These are phyloP conservation scores for Chaetomium fimeti DNA, from an alignment of 495 filamentous ascomycete species.

Conservation along the genomic window DNA sequence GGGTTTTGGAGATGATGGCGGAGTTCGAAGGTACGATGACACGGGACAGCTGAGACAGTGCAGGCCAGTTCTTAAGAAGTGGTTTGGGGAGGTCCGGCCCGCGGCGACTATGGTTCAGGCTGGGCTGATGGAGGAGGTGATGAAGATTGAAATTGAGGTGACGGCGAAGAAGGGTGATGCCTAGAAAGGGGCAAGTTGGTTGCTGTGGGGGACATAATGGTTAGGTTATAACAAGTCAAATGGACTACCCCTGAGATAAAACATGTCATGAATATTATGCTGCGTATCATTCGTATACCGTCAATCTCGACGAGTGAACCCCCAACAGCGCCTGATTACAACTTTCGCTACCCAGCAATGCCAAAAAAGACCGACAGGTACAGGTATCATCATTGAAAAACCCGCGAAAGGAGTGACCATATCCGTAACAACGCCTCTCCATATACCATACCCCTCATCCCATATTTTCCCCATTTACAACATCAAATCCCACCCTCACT, in stretches of 20 bases:
- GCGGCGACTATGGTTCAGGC: conserved; percentile 46
- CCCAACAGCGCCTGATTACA: conserved; percentile 4
- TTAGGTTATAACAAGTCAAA: not conserved
- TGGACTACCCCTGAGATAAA: not conserved
- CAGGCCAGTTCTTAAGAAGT: conserved; percentile 39
- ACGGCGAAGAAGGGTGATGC: conserved; percentile 32
- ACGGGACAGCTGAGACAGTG: not conserved
- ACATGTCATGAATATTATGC: not conserved
- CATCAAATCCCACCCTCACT: not conserved
- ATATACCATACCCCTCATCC: not conserved
- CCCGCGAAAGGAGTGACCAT: not conserved
- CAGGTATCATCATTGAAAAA: not conserved
- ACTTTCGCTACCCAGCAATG: not conserved
- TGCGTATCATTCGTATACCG: not conserved
- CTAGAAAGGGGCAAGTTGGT: not conserved
- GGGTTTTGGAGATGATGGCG: not conserved
- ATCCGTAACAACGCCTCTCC: not conserved
- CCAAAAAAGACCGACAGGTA: not conserved
- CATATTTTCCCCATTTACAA: not conserved
- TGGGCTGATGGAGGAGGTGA: conserved; percentile 42
- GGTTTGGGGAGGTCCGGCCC: conserved; percentile 39
- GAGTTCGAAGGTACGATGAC: not conserved
- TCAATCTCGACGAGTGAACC: not conserved
- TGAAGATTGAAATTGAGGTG: conserved; percentile 47
- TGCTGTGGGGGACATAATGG: not conserved